Percentiles rank a stretch among this genome's conserved stretches.
These are phyloP conservation scores for Verticillium dahliae DNA, from an alignment of 2,329 filamentous ascomycete genomes.

Conservation along the genomic window DNA sequence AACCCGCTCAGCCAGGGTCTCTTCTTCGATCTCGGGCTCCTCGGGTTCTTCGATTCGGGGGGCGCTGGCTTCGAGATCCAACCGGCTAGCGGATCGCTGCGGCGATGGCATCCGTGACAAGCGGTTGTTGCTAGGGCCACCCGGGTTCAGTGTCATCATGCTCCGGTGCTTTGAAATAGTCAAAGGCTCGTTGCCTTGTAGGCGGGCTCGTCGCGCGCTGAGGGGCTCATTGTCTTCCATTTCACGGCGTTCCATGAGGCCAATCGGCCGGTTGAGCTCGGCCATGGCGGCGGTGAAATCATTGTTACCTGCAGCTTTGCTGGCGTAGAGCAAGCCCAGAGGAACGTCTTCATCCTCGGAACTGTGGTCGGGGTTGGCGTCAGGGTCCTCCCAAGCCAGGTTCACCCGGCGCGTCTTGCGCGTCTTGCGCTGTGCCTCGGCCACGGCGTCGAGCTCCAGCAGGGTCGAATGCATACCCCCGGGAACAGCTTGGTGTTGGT, in stretches of 20 bases:
- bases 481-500: constrained; percentile 53
- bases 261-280: constrained; percentile 59
- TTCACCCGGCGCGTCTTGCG: constrained; percentile 72
- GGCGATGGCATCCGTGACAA: constrained; percentile 16
- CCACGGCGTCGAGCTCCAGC: constrained; percentile 83
- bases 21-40: constrained; percentile 44
- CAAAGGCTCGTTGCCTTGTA: constrained; percentile 54
- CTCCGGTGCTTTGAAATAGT: constrained; percentile 34
- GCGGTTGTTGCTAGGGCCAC: constrained; percentile 16
- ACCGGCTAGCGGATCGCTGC: constrained; percentile 15
- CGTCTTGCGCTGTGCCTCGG: constrained; percentile 72
- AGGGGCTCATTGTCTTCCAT: constrained; percentile 91
- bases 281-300: constrained; percentile 39
- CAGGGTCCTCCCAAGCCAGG: constrained; percentile 80
- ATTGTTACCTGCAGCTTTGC: constrained; percentile 44
- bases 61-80: constrained; percentile 21
- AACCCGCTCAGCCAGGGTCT: constrained; percentile 62
- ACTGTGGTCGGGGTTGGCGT: constrained; percentile 35
- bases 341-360: constrained; percentile 80
- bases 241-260: constrained; percentile 73
- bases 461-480: constrained; percentile 88
- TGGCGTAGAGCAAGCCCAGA: constrained; percentile 70
- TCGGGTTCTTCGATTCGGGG: background rate
- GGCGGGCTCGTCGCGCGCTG: constrained; percentile 66
- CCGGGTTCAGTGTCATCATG: constrained; percentile 33